Conservation (phyloP, 1,284 basidiomycete genomes). For the Malassezia arunalokei region DNA sequence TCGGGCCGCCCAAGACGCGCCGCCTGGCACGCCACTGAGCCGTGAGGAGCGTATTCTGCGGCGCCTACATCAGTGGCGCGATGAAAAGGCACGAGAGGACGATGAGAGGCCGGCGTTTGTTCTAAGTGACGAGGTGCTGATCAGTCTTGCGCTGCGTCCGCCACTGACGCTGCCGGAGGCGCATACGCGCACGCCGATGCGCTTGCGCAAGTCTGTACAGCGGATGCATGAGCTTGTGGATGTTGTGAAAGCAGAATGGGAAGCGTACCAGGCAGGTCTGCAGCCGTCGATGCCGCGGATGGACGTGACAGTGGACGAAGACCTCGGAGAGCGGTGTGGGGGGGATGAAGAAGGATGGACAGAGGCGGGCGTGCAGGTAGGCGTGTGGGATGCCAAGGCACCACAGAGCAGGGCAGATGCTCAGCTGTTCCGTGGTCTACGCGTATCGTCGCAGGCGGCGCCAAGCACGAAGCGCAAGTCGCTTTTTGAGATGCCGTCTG, state of each 20-base stretch:
- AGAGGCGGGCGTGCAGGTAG: background rate
- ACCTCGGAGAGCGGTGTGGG: background rate
- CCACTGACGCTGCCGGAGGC: constrained; percentile 22
- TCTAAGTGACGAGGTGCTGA: constrained; percentile 21
- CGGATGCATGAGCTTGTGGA: constrained; percentile 24
- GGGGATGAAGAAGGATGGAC: background rate
- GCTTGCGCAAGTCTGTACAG: constrained; percentile 20
- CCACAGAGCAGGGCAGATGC: background rate
- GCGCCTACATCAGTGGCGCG: constrained; percentile 72
- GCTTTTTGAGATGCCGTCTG: constrained; percentile 8
- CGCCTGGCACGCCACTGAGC: constrained; percentile 22
- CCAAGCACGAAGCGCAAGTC: constrained; percentile 5
- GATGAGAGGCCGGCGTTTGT: constrained; percentile 64
- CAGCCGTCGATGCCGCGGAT: background rate
- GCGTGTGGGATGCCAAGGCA: constrained; percentile 2
- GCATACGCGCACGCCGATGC: constrained; percentile 21
- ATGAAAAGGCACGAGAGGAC: constrained; percentile 63
- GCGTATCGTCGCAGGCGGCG: background rate
- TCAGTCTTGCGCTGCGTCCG: constrained; percentile 31
- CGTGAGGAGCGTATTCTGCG: constrained; percentile 55
- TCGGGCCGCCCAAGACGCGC: constrained; percentile 20
- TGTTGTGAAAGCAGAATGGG: constrained; percentile 21
- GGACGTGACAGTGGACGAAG: background rate
- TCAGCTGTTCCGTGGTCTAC: constrained; percentile 2
- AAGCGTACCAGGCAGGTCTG: constrained; percentile 15